These are phyloP conservation scores for Fusarium mangiferae DNA, from an alignment of 2,329 filamentous ascomycete genomes.

Conservation along the genomic window DNA sequence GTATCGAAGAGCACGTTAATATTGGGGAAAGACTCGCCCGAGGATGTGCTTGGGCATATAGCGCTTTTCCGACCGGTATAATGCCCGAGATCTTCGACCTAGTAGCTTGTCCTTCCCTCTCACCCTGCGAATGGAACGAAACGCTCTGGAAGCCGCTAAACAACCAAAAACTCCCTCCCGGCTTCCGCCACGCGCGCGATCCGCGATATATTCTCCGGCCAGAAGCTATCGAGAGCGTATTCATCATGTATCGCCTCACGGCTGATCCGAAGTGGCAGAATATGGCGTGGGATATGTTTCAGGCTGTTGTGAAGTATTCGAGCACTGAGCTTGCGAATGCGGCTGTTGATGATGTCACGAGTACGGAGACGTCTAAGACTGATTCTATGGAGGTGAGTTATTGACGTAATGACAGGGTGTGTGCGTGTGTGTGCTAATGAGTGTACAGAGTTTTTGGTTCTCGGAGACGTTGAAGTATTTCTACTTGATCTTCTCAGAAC, in stretches of 20 bases:
- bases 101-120: constrained; percentile 54
- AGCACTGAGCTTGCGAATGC: constrained; percentile 60
- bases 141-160: background rate
- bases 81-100: constrained; percentile 68
- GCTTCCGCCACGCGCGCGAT: constrained; percentile 69
- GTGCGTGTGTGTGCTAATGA: background rate
- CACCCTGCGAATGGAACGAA: constrained; percentile 45
- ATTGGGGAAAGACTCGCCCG: constrained; percentile 61
- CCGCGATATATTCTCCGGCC: constrained; percentile 61
- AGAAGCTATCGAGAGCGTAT: constrained; percentile 62
- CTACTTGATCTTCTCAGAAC: constrained; percentile 75
- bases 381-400: constrained; percentile 70
- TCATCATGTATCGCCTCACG: constrained; percentile 62
- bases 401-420: background rate
- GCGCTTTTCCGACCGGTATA: constrained; percentile 63
- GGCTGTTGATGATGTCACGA: constrained; percentile 57
- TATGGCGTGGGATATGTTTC: constrained; percentile 64
- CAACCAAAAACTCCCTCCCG: constrained; percentile 54
- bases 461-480: constrained; percentile 82
- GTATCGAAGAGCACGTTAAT: constrained; percentile 57
- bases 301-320: constrained; percentile 57
- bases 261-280: constrained; percentile 60
- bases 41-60: constrained; percentile 69
- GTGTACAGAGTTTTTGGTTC: constrained; percentile 73
- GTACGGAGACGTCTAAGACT: constrained; percentile 49